phyloP scores from a whole-genome alignment of 164 flowering plant genomes.

The Nymphaea thermarum region DNA sequence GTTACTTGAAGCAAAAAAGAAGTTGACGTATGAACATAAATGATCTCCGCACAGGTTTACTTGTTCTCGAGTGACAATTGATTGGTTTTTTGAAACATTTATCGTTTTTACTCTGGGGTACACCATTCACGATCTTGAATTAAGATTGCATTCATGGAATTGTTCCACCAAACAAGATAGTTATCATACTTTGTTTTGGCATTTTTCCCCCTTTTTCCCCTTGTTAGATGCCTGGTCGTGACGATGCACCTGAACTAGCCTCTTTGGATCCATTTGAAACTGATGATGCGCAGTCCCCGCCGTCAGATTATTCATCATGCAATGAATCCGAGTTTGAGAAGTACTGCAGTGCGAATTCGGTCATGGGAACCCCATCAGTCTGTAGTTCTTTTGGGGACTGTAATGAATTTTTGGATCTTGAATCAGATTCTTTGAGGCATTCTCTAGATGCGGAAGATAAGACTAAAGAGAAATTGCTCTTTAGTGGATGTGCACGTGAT shows the following conservation, averaged over 20 bases:
- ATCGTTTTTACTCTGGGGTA: not conserved
- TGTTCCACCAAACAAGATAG: not conserved
- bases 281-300: slow-evolving; percentile 2
- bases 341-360: slow-evolving; percentile 82
- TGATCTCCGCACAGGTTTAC: not conserved
- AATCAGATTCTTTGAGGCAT: slow-evolving; percentile 38
- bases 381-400: slow-evolving; percentile 38
- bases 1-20: too few species aligned
- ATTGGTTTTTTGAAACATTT: not conserved
- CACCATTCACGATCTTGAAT: not conserved
- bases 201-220: not conserved
- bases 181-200: not conserved
- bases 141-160: not conserved
- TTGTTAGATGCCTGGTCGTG: slow-evolving; percentile 36
- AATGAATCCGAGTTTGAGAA: slow-evolving; percentile 78
- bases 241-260: slow-evolving; percentile 17
- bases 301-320: slow-evolving; percentile 51
- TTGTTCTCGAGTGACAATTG: not conserved
- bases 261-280: slow-evolving; percentile 18
- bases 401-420: slow-evolving; percentile 44
- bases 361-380: slow-evolving; percentile 58
- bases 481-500: not conserved
- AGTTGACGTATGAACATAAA: too few species aligned
- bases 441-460: not conserved
- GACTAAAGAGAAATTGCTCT: not conserved